These are phyloP conservation scores for Alternaria alternata DNA, from an alignment of 2,329 filamentous ascomycete genomes.

Conservation along the genomic window DNA sequence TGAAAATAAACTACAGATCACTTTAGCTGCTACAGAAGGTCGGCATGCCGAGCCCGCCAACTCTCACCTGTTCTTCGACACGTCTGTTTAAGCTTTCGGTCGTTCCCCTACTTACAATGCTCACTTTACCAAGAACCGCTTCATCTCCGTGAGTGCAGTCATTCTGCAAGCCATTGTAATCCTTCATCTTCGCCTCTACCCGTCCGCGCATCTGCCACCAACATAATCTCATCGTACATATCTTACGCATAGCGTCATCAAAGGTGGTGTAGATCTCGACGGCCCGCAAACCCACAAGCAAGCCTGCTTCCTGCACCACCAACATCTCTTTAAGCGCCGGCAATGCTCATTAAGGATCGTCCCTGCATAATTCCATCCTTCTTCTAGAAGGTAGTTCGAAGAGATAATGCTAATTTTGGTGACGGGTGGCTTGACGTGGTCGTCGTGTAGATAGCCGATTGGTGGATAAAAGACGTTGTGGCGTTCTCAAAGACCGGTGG, in stretches of 20 bases:
- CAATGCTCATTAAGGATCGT: slow-evolving; percentile 2
- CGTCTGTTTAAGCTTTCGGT: slow-evolving; percentile 12
- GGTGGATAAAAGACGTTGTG: slow-evolving; percentile 14
- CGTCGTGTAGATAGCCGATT: slow-evolving; percentile 3
- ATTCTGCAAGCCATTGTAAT: slow-evolving; percentile 12
- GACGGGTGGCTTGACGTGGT: not conserved
- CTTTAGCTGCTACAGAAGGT: not conserved
- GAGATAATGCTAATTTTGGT: not conserved
- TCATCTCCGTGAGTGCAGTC: slow-evolving; percentile 14
- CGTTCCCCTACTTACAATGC: not conserved
- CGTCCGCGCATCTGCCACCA: slow-evolving; percentile 6
- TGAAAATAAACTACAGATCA: not conserved
- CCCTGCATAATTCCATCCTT: not conserved
- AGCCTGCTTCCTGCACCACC: slow-evolving; percentile 4
- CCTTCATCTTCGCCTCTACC: slow-evolving; percentile 13
- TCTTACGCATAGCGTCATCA: not conserved
- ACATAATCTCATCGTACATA: not conserved
- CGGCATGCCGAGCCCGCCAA: not conserved
- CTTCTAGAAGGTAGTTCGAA: slow-evolving; percentile 1
- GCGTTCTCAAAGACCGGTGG: not conserved
- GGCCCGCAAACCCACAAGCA: slow-evolving; percentile 6
- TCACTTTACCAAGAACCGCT: slow-evolving; percentile 11
- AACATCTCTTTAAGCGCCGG: not conserved
- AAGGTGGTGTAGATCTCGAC: not conserved
- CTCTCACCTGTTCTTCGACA: not conserved